A percentile compares a stretch with the other conserved stretches of the same genome.
phyloP scores from a whole-genome alignment of 1,284 basidiomycete genomes.

The Puccinia coronata region DNA sequence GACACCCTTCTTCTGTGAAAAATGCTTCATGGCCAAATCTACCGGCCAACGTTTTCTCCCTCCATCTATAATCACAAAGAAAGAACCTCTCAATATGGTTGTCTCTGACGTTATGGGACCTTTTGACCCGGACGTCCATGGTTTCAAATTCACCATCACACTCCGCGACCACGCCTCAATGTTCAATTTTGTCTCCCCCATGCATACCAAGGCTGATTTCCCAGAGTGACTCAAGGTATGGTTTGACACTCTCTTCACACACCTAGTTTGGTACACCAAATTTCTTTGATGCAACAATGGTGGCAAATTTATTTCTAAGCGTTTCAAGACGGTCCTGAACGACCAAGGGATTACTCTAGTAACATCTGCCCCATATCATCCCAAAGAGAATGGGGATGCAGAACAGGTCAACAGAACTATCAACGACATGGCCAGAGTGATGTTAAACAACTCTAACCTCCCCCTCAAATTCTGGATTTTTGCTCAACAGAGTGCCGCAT shows the following conservation, averaged over 20 bases:
- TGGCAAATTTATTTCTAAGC: not conserved
- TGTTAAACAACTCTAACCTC: not conserved
- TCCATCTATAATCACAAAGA: not conserved
- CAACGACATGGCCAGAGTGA: no score
- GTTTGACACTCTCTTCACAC: not conserved
- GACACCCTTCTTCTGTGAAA: constrained; percentile 22
- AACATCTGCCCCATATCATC: not conserved
- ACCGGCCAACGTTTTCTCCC: not conserved
- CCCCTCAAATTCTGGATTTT: not conserved
- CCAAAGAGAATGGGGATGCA: constrained; percentile 2
- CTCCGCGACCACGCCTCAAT: no score
- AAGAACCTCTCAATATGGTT: not conserved
- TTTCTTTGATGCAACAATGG: not conserved
- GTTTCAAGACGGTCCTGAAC: no score
- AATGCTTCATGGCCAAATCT: not conserved
- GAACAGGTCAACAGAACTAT: constrained; percentile 18
- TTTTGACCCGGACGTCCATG: no score
- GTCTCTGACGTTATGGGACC: constrained; percentile 7
- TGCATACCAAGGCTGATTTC: not conserved
- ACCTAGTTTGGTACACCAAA: not conserved
- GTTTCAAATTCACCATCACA: no score
- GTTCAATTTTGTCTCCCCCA: not conserved
- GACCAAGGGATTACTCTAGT: not conserved
- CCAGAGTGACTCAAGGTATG: not conserved
- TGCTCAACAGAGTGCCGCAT: constrained; percentile 3